Conservation (phyloP, 257 asterid genomes). For the Dorcoceras hygrometricum region DNA sequence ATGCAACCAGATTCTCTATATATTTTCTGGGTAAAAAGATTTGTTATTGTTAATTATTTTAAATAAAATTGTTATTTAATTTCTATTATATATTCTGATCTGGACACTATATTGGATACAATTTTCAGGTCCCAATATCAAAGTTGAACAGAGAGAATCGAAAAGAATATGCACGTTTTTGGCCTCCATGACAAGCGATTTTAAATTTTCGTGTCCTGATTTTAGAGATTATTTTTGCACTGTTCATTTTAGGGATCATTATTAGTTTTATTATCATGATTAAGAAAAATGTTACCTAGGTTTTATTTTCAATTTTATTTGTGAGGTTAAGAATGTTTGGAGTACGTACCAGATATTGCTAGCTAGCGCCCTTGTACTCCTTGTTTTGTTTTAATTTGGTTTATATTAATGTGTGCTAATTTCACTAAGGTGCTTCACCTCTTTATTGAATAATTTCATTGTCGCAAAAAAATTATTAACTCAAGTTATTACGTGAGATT, state of each 20-base stretch:
- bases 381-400: slow-evolving; percentile 35
- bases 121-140: slow-evolving; percentile 35
- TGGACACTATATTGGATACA: not conserved
- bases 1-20: slow-evolving; percentile 54
- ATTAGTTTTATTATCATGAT: slow-evolving; percentile 25
- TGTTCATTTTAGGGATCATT: slow-evolving; percentile 30
- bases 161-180: slow-evolving; percentile 26
- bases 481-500: too few relatives aligned
- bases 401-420: slow-evolving; percentile 35
- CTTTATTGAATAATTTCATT: too few relatives aligned
- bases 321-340: slow-evolving; percentile 28
- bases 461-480: too few relatives aligned
- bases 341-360: slow-evolving; percentile 28
- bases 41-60: too few relatives aligned
- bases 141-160: slow-evolving; percentile 48
- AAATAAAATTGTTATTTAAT: not conserved
- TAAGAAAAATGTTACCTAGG: slow-evolving; percentile 28
- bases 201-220: slow-evolving; percentile 28
- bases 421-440: too few relatives aligned
- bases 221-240: not conserved
- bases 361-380: slow-evolving; percentile 34
- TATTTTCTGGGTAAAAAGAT: slow-evolving; percentile 52
- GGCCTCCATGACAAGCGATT: slow-evolving; percentile 29
- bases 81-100: not conserved
- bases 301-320: slow-evolving; percentile 27